phyloP scores from a whole-genome alignment of 208 protist genomes.

The Phytomonas francai region DNA sequence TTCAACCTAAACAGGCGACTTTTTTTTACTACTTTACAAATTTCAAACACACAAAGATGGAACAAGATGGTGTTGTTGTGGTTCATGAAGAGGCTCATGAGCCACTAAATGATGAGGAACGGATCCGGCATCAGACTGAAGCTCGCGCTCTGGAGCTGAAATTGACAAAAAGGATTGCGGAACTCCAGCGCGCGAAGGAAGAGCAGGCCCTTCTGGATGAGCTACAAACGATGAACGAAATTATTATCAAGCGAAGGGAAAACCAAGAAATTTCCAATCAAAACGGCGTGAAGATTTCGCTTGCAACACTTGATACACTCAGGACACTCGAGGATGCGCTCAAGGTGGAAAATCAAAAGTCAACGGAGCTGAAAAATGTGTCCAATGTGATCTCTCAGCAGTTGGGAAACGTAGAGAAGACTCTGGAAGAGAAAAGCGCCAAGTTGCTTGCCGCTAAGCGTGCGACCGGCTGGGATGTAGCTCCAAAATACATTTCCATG shows the following conservation, averaged over 20 bases:
- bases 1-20: background rate
- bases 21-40: slow-evolving; percentile 4
- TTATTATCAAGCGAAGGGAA: slow-evolving; percentile 30
- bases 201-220: slow-evolving; percentile 71
- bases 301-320: slow-evolving; percentile 50
- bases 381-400: slow-evolving; percentile 33
- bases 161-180: slow-evolving; percentile 55
- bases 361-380: slow-evolving; percentile 39
- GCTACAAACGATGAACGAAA: slow-evolving; percentile 67
- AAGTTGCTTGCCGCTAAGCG: slow-evolving; percentile 49
- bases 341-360: slow-evolving; percentile 59
- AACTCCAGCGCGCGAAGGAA: slow-evolving; percentile 69
- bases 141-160: slow-evolving; percentile 59
- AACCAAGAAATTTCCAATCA: slow-evolving; percentile 2
- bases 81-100: slow-evolving; percentile 25
- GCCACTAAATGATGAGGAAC: slow-evolving; percentile 22
- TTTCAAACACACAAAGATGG: background rate
- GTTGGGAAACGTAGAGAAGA: slow-evolving; percentile 56
- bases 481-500: slow-evolving; percentile 13
- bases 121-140: slow-evolving; percentile 46
- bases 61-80: slow-evolving; percentile 33
- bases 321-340: slow-evolving; percentile 56
- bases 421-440: slow-evolving; percentile 32
- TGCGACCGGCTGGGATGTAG: slow-evolving; percentile 41
- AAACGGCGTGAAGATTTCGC: slow-evolving; percentile 41